These are phyloP conservation scores for Candida michaelii DNA, from an alignment of 805 yeast genomes.

Conservation along the genomic window DNA sequence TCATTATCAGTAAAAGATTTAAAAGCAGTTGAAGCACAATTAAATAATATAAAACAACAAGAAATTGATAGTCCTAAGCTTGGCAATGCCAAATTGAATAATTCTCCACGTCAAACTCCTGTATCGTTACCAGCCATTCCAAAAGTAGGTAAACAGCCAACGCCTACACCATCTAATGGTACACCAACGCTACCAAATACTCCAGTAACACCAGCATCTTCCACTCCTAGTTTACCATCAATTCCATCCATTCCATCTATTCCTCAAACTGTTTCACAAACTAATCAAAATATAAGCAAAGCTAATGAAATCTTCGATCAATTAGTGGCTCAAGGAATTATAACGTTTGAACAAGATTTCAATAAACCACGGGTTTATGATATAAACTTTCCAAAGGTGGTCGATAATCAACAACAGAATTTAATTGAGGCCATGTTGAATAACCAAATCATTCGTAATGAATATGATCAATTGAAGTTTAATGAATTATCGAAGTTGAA, in stretches of 20 bases:
- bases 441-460: conserved; percentile 21
- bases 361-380: conserved; percentile 16
- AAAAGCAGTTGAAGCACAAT: conserved; percentile 36
- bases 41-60: conserved; percentile 38
- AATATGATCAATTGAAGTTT: conserved; percentile 34
- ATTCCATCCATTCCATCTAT: background rate
- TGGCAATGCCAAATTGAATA: conserved; percentile 1
- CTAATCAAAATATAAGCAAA: conserved; percentile 5
- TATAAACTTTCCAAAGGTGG: conserved; percentile 15
- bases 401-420: conserved; percentile 7
- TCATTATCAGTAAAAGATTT: conserved; percentile 28
- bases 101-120: conserved; percentile 7
- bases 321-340: conserved; percentile 38
- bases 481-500: conserved; percentile 26
- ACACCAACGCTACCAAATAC: background rate
- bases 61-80: conserved; percentile 17
- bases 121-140: conserved; percentile 10
- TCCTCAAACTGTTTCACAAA: too few relatives aligned
- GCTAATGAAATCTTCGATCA: conserved; percentile 34
- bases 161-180: background rate
- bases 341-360: conserved; percentile 38
- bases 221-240: background rate
- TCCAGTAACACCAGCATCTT: background rate
- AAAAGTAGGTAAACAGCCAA: conserved; percentile 4
- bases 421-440: conserved; percentile 12